phyloP scores from a whole-genome alignment of 495 filamentous ascomycete species.

The Lophiostoma macrostomum region DNA sequence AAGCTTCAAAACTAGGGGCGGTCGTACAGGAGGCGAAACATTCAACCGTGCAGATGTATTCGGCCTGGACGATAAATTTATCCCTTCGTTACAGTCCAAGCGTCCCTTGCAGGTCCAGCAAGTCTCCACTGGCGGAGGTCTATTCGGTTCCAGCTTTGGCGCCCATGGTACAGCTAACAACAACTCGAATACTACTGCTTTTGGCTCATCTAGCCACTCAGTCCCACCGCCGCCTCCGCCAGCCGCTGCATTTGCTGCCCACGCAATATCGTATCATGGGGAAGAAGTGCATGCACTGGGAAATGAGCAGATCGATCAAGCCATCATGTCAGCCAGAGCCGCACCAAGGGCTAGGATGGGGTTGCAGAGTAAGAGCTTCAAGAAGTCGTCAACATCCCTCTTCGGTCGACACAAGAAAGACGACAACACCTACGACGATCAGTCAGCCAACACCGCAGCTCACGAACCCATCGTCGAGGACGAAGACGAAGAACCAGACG shows the following conservation, averaged over 20 bases:
- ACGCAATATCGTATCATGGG: too few relatives aligned
- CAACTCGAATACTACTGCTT: too few relatives aligned
- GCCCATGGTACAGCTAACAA: too few relatives aligned
- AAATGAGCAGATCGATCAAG: too few relatives aligned
- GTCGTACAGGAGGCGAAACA: background rate
- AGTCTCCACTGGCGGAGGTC: background rate
- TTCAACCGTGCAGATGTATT: slow-evolving; percentile 27
- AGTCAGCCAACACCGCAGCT: background rate
- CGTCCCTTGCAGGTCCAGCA: slow-evolving; percentile 12
- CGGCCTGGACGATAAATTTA: slow-evolving; percentile 18
- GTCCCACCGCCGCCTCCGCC: too few relatives aligned
- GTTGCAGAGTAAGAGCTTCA: background rate
- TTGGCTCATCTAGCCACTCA: too few relatives aligned
- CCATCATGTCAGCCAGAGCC: too few relatives aligned
- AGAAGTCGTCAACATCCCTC: background rate
- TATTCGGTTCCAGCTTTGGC: too few relatives aligned
- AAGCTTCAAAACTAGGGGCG: slow-evolving; percentile 5
- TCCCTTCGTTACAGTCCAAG: slow-evolving; percentile 7
- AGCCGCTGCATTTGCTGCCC: too few relatives aligned
- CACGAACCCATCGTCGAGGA: slow-evolving; percentile 13
- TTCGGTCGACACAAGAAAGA: slow-evolving; percentile 1
- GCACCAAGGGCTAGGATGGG: too few relatives aligned
- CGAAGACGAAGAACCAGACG: background rate
- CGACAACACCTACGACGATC: background rate
- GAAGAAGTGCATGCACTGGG: too few relatives aligned